Percentiles rank a stretch among this genome's conserved stretches.
Conservation (phyloP, 1,284 basidiomycete genomes). For the Boletus albobrunnescens region DNA sequence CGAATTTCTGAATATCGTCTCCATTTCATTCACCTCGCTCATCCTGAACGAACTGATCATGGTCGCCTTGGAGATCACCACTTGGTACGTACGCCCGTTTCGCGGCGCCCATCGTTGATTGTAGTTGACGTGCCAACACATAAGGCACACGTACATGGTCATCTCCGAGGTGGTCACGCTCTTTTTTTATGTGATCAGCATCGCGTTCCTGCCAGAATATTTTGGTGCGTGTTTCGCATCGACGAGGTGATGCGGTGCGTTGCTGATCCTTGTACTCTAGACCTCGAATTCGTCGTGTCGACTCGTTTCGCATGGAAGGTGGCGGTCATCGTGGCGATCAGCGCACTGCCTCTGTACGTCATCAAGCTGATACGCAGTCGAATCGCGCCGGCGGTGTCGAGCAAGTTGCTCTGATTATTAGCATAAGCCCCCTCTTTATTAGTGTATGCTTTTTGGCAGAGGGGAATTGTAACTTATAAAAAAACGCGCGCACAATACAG, state of each 20-base stretch:
- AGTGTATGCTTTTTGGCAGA: too few relatives aligned
- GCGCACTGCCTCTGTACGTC: slow-evolving; percentile 87
- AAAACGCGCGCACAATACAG: neutral
- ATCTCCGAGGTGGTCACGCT: slow-evolving; percentile 89
- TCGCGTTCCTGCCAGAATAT: slow-evolving; percentile 92
- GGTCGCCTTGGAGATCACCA: slow-evolving; percentile 97
- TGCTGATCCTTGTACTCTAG: slow-evolving; percentile 40
- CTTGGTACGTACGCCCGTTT: slow-evolving; percentile 60
- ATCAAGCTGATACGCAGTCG: slow-evolving; percentile 85
- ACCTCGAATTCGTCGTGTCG: slow-evolving; percentile 90
- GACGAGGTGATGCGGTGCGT: too few relatives aligned
- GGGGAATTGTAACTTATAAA: slow-evolving; percentile 4
- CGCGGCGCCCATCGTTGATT: too few relatives aligned
- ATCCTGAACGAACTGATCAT: slow-evolving; percentile 98
- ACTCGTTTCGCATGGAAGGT: slow-evolving; percentile 93
- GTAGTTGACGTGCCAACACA: too few relatives aligned
- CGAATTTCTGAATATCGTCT: slow-evolving; percentile 97
- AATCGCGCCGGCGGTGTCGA: slow-evolving; percentile 90
- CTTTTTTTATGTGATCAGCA: slow-evolving; percentile 86
- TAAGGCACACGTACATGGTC: slow-evolving; percentile 98
- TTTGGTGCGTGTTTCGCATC: slow-evolving; percentile 64
- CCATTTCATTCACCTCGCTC: slow-evolving; percentile 95
- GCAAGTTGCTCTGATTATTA: slow-evolving; percentile 86
- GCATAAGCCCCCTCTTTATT: too few relatives aligned
- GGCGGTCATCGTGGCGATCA: slow-evolving; percentile 90